Evolutionary conservation across 2,329 filamentous ascomycete species (phyloP).

Genomic region (Talaromyces sp.): DNA sequence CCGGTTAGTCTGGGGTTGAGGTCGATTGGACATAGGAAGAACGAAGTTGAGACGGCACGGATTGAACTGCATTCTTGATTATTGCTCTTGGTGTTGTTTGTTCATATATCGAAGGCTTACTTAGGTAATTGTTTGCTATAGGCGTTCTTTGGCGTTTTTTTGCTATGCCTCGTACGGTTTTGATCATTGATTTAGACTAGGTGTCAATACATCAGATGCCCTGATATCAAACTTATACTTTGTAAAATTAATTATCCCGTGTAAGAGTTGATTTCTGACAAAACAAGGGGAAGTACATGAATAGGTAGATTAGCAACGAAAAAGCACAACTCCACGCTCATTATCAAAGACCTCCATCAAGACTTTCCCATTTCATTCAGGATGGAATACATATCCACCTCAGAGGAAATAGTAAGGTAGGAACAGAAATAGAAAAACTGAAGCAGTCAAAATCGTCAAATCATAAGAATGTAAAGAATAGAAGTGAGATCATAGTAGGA

Average conservation of each 20-base stretch:
- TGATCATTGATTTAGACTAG: no score
- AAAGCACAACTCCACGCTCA: not conserved
- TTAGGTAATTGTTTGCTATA: no score
- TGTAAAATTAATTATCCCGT: no score
- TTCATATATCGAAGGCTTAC: no score
- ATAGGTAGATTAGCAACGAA: not conserved
- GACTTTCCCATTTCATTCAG: not conserved
- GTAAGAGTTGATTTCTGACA: not conserved
- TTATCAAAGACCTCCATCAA: not conserved
- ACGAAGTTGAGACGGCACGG: not conserved
- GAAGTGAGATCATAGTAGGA: not conserved
- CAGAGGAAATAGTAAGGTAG: not conserved
- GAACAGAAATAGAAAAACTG: not conserved
- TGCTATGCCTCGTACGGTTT: no score
- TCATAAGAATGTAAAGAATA: not conserved
- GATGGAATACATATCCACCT: not conserved
- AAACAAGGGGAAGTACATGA: not conserved
- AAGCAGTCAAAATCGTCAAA: not conserved
- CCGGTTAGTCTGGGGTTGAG: not conserved
- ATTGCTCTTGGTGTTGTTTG: no score
- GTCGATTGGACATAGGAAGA: not conserved
- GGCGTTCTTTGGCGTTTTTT: no score
- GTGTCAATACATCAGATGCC: no score
- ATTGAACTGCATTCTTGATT: slow-evolving; percentile 6
- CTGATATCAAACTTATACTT: no score